These are phyloP conservation scores for Hylodesmum podocarpum DNA, from an alignment of 306 rosid genomes.

Conservation along the genomic window DNA sequence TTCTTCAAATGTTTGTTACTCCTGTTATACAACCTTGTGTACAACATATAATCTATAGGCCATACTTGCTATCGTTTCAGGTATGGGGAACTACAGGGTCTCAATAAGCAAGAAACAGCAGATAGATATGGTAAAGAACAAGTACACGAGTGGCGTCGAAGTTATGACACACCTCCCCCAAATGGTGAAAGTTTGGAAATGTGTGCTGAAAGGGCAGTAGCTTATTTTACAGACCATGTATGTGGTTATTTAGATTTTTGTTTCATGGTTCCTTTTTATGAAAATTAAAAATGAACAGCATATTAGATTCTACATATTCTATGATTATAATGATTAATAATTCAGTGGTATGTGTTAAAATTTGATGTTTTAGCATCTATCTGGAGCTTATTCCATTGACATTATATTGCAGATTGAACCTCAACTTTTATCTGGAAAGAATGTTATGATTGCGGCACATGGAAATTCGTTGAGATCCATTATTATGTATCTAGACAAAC, in stretches of 20 bases:
- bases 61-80: slow-evolving; percentile 37
- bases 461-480: slow-evolving; percentile 92
- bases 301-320: not conserved
- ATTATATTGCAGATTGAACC: slow-evolving; percentile 66
- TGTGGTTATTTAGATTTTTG: not conserved
- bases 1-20: slow-evolving; percentile 7
- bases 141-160: slow-evolving; percentile 88
- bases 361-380: not conserved
- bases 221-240: slow-evolving; percentile 79
- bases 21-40: not conserved
- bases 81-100: slow-evolving; percentile 92
- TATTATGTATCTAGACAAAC: slow-evolving; percentile 84
- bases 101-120: slow-evolving; percentile 87
- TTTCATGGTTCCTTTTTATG: not conserved
- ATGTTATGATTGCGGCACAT: slow-evolving; percentile 91
- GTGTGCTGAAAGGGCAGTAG: slow-evolving; percentile 93
- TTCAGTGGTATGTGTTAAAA: not conserved
- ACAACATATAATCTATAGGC: not conserved
- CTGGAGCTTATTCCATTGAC: slow-evolving; percentile 24
- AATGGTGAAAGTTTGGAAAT: slow-evolving; percentile 93
- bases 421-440: slow-evolving; percentile 76
- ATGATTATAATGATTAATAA: not conserved
- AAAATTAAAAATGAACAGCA: not conserved
- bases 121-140: slow-evolving; percentile 84
- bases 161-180: slow-evolving; percentile 83